These are phyloP conservation scores for Aspergillus novofumigatus DNA, from an alignment of 2,329 filamentous ascomycete genomes.

Conservation along the genomic window DNA sequence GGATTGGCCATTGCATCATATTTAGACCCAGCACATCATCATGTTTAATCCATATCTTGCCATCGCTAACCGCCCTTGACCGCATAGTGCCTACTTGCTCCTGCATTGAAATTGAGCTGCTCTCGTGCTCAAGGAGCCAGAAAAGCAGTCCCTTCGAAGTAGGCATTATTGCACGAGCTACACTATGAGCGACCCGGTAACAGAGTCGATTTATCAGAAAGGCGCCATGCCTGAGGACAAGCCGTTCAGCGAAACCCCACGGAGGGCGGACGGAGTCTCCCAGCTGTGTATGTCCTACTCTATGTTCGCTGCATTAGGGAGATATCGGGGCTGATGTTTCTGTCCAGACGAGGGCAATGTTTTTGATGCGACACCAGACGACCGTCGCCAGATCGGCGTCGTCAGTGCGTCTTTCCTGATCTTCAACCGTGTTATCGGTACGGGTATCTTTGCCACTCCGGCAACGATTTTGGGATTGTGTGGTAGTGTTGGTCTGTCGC, in stretches of 20 bases:
- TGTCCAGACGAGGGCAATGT: slow-evolving; percentile 34
- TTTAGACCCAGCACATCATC: slow-evolving; percentile 29
- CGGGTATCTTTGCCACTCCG: slow-evolving; percentile 49
- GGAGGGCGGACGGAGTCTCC: slow-evolving; percentile 29
- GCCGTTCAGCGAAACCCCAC: slow-evolving; percentile 19
- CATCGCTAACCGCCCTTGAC: slow-evolving; percentile 7
- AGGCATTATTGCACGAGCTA: not conserved
- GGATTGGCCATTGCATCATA: slow-evolving; percentile 25
- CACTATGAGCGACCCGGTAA: slow-evolving; percentile 13
- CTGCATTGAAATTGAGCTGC: not conserved
- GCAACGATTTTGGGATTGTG: slow-evolving; percentile 43
- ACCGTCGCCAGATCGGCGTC: slow-evolving; percentile 38
- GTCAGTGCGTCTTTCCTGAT: slow-evolving; percentile 44
- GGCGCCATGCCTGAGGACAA: slow-evolving; percentile 18
- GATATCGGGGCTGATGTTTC: slow-evolving; percentile 5
- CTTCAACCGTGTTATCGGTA: slow-evolving; percentile 48
- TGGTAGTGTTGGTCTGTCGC: slow-evolving; percentile 44
- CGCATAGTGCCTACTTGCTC: not conserved
- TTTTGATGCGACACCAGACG: slow-evolving; percentile 31
- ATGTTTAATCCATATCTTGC: slow-evolving; percentile 6
- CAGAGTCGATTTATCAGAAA: slow-evolving; percentile 15
- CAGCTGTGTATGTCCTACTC: slow-evolving; percentile 26
- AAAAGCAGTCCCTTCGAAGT: not conserved
- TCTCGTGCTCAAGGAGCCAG: not conserved
- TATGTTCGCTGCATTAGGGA: not conserved